Base-by-base conservation (phyloP, 1,139 yeast genomes). In the Sugiyamaella grinbergsii region DNA sequence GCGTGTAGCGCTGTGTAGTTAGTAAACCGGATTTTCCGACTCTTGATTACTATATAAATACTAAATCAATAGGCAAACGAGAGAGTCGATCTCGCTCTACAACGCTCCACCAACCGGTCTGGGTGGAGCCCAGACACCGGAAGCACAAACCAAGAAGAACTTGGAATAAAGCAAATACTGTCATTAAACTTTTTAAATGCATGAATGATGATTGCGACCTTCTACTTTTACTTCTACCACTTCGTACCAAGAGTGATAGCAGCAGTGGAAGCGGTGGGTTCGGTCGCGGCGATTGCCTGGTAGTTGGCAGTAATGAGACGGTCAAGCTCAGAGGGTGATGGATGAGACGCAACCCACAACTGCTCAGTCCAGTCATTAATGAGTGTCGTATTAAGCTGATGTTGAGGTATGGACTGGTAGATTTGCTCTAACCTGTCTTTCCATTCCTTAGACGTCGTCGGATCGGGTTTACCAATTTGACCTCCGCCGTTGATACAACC, bases 401-500 rank as follows among this genome's bases (percentile, higher is more conserved):
- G 43, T 50, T 61, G 54, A n/a, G 51, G 58, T 51, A 66, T 62
- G 16, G 50, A 49, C 5, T 45, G 47, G 53, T 71, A 71, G 19
- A 62, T 33, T 7, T 50, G 51, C 45, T 71, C 72, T 51, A 66
- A 51, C 37, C 56, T 59, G n/a, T 55, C 64, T 38, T 62, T 64
- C 74, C 74, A 71, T 31, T 63, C 63, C 52, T 63, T 64, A 5
- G 61, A 50, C 5, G 61, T 54, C 5, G 62, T 50, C 15, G 56
- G 60, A 3, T 57, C 66, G 0, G 86, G 81, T 29, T 78, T 72
- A 18, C 78, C 74, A 33, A 87, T 82, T 62, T 90, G 93, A 0
- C 99, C 99, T 15, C 98, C 98, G 6, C 99, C 99, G 63, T 93
- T 93, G 52, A 91, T 86, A 64, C 98, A 93, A 1, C 98, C 99